Evolutionary conservation across 495 filamentous ascomycete genomes (phyloP).

Genomic region (Aspergillus biplanus): DNA sequence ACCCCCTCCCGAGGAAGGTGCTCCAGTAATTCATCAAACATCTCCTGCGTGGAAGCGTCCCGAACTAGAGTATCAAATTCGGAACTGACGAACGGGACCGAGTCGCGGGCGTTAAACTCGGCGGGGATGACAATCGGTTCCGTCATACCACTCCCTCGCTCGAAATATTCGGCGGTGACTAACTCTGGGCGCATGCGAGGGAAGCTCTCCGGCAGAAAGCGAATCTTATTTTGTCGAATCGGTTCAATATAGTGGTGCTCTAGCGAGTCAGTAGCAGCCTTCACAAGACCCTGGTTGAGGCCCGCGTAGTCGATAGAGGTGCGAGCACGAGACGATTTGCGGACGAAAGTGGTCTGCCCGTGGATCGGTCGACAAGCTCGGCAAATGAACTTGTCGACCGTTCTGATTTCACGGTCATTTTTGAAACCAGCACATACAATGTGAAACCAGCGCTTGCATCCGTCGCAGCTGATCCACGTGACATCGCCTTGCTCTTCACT

Average conservation of each 20-base stretch:
- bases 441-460: constrained; percentile 76
- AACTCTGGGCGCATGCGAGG: constrained; percentile 70
- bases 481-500: constrained; percentile 54
- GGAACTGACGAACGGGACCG: constrained; percentile 25
- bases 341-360: constrained; percentile 67
- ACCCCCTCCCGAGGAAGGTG: constrained; percentile 38
- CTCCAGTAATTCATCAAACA: constrained; percentile 53
- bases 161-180: constrained; percentile 68
- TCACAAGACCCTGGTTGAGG: constrained; percentile 72
- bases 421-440: constrained; percentile 74
- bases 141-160: constrained; percentile 67
- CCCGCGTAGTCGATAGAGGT: constrained; percentile 77
- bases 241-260: constrained; percentile 76
- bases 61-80: constrained; percentile 40
- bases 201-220: constrained; percentile 65
- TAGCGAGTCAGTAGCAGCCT: constrained; percentile 67
- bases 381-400: constrained; percentile 76
- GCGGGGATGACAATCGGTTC: constrained; percentile 75
- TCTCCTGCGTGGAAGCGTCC: constrained; percentile 45
- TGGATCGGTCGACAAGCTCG: constrained; percentile 58
- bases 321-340: constrained; percentile 66
- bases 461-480: constrained; percentile 77
- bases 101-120: constrained; percentile 61
- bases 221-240: constrained; percentile 69
- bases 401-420: constrained; percentile 67